Conservation (phyloP, 257 asterid species). For the Leptodermis oblonga region DNA sequence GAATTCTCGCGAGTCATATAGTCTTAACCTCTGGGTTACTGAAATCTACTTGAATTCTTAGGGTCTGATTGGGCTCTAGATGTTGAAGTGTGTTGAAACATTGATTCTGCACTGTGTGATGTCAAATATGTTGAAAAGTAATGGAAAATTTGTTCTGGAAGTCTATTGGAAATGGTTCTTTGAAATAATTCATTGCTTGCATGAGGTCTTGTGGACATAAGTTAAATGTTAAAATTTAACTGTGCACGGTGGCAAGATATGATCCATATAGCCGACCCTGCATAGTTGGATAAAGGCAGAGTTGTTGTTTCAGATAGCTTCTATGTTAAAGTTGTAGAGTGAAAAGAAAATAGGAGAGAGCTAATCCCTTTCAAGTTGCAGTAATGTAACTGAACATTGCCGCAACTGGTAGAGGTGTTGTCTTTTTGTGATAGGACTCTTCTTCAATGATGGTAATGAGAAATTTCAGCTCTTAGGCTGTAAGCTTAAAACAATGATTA, state of each 20-base stretch:
- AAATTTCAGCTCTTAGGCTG: neutral
- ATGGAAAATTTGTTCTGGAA: neutral
- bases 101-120: neutral
- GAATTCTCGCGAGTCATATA: neutral
- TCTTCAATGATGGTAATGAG: neutral
- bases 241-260: too few species aligned
- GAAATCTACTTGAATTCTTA: neutral
- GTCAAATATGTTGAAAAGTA: neutral
- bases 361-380: too few species aligned
- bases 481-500: neutral
- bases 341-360: too few species aligned
- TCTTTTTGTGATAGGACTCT: neutral
- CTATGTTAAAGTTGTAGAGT: neutral
- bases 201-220: neutral
- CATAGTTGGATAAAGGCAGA: too few species aligned
- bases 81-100: neutral
- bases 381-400: neutral
- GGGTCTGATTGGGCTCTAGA: neutral
- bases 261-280: too few species aligned
- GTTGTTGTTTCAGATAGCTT: too few species aligned
- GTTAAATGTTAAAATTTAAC: neutral
- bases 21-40: neutral
- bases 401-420: neutral
- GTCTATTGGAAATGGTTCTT: neutral
- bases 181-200: neutral